Evolutionary conservation across 306 rosid genomes (phyloP), one percentile per base, ranked within the genome.

Genomic region (Inga laurina): DNA sequence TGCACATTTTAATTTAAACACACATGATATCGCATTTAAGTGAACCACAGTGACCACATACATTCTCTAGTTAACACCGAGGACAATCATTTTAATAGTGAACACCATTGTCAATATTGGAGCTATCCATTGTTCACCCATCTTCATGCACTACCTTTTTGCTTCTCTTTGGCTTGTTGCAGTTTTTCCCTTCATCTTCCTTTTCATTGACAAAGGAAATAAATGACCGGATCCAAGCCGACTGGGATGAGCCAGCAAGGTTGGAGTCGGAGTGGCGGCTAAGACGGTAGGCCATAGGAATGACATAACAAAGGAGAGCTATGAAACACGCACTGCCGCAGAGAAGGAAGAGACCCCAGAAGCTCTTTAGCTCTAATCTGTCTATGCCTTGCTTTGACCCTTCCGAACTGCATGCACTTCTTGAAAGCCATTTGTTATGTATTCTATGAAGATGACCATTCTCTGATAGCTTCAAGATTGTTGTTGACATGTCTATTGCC

Each of bases 271-370:
- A 57, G 73, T 82, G 90, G 79, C 82, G 79, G 56, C 83, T 85
- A 81, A 86, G 92, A 77, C 88, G 90, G 83, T 89, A 83, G 30
- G 84, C 44, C 91, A 79, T 88, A 68, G 66, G 82, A 37, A 54
- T 51, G 61, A 89, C 74, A 52, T 90, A 91, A 57, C 91, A 81
- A 15, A 75, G 37, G 74, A 93, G 93, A 73, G 97, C 92, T 34
- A 90, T 68, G 66, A 93, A 32, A 74, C 97, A 93, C 71, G 91
- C 91, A 10, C 80, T 49, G 19, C 97, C 97, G 85, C 87, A 87
- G 3, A 91, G 10, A 16, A 81, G 76, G 85, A 86, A 94, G 12
- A 94, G 87, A 18, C 94, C 98, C 92, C 91, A 87, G 57, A 94
- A 94, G 85, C 97, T 94, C 18, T 78, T 76, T 7, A 91, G 88